phyloP scores from a whole-genome alignment of 352 stramenopile species.

The Phytopythium aichiense region DNA sequence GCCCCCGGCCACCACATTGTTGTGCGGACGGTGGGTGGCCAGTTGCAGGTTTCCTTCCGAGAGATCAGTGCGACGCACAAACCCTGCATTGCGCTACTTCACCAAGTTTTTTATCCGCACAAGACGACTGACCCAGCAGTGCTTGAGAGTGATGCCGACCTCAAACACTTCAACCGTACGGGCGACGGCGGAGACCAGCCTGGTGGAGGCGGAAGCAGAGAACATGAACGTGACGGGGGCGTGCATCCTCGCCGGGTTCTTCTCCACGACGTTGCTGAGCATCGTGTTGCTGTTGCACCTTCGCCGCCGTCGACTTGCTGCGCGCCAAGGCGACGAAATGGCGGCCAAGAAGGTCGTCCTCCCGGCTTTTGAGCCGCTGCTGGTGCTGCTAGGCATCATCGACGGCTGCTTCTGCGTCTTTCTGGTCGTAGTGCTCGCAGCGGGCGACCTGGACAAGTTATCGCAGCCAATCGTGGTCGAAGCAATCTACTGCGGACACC shows the following conservation, averaged over 20 bases:
- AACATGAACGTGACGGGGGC: conserved; percentile 16
- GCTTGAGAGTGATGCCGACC: too few relatives aligned
- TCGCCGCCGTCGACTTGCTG: conserved; percentile 22
- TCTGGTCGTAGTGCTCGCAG: conserved; percentile 13
- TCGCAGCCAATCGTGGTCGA: conserved; percentile 15
- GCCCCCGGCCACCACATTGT: too few relatives aligned
- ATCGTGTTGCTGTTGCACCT: conserved; percentile 28
- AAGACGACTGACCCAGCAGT: too few relatives aligned
- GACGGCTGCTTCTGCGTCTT: conserved; percentile 23
- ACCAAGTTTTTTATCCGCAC: too few relatives aligned
- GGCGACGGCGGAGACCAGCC: too few relatives aligned
- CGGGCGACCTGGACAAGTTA: conserved; percentile 18
- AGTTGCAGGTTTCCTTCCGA: too few relatives aligned
- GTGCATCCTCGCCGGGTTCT: conserved; percentile 22
- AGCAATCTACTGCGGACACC: conserved; percentile 23
- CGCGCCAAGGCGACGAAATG: conserved; percentile 17
- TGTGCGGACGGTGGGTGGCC: too few relatives aligned
- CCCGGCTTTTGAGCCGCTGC: conserved; percentile 37
- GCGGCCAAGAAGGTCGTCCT: conserved; percentile 38
- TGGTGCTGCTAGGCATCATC: conserved; percentile 24
- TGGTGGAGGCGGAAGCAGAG: too few relatives aligned
- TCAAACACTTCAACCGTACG: too few relatives aligned
- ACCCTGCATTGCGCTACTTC: too few relatives aligned
- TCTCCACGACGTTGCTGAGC: conserved; percentile 35
- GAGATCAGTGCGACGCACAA: too few relatives aligned